Evolutionary conservation across 768 basidiomycete genomes (phyloP).

Genomic region (Scleroderma bovista): DNA sequence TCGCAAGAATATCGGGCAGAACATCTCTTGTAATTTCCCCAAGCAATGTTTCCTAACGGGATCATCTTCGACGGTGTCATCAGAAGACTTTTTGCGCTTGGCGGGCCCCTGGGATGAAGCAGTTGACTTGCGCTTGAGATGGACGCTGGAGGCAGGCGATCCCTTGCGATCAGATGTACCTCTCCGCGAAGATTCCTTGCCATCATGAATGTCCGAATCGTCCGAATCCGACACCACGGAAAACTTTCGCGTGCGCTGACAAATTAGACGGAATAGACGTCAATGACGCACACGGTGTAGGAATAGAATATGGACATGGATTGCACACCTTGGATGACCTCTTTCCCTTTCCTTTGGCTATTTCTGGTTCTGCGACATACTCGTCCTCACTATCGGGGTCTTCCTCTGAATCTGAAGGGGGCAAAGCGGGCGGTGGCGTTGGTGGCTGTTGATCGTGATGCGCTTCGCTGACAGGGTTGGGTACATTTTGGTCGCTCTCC

Average conservation of each 20-base stretch:
- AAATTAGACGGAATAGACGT: constrained; percentile 3
- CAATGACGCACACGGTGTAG: constrained; percentile 10
- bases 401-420: constrained; percentile 43
- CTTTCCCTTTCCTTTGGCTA: constrained; percentile 29
- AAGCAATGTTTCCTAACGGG: constrained; percentile 77
- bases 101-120: constrained; percentile 33
- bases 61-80: constrained; percentile 50
- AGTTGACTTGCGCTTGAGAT: constrained; percentile 52
- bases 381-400: constrained; percentile 64
- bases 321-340: constrained; percentile 40
- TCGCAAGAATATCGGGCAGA: constrained; percentile 63
- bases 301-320: constrained; percentile 4
- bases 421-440: constrained; percentile 28
- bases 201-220: constrained; percentile 27
- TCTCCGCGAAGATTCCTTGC: constrained; percentile 10
- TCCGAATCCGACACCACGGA: constrained; percentile 41
- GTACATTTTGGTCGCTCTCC: constrained; percentile 58
- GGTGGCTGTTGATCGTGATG: constrained; percentile 14
- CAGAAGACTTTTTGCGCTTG: constrained; percentile 44
- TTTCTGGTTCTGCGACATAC: constrained; percentile 48
- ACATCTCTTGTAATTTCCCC: constrained; percentile 66
- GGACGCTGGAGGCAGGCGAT: constrained; percentile 16
- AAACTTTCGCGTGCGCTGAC: constrained; percentile 41
- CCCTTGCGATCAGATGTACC: constrained; percentile 13
- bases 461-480: constrained; percentile 16